Conservation (phyloP, 768 basidiomycete genomes). For the Chalciporus chontae region DNA sequence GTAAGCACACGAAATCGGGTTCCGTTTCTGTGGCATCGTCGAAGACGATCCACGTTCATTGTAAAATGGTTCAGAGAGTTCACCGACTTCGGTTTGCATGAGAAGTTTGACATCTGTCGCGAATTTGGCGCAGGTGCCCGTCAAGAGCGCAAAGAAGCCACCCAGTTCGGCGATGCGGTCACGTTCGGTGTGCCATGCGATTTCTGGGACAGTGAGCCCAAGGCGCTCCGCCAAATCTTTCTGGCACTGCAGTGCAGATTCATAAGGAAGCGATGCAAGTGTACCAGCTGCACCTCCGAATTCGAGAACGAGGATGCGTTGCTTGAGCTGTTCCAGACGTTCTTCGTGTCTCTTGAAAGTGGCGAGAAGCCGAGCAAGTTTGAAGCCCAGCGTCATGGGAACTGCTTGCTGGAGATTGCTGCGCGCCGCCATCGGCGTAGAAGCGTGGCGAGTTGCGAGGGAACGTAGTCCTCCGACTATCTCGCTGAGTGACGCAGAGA, state of each 20-base stretch:
- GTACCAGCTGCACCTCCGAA: slow-evolving; percentile 47
- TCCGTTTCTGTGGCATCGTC: slow-evolving; percentile 52
- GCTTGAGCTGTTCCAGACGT: slow-evolving; percentile 35
- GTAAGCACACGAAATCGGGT: slow-evolving; percentile 43
- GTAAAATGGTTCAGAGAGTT: slow-evolving; percentile 43
- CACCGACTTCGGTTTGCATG: slow-evolving; percentile 46
- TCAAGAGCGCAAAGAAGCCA: slow-evolving; percentile 41
- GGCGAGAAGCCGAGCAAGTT: slow-evolving; percentile 41
- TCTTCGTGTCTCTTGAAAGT: slow-evolving; percentile 41
- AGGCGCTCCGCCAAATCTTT: slow-evolving; percentile 17
- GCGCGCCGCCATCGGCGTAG: slow-evolving; percentile 43
- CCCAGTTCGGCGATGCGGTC: slow-evolving; percentile 43
- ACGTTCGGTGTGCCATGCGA: slow-evolving; percentile 40
- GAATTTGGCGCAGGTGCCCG: slow-evolving; percentile 45
- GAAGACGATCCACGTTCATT: slow-evolving; percentile 44
- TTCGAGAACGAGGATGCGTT: slow-evolving; percentile 39
- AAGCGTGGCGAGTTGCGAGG: slow-evolving; percentile 31
- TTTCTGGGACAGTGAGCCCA: slow-evolving; percentile 23
- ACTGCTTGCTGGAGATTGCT: slow-evolving; percentile 49
- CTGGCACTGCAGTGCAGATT: slow-evolving; percentile 29
- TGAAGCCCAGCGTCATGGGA: slow-evolving; percentile 46
- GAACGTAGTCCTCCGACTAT: slow-evolving; percentile 30
- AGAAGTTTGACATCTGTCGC: slow-evolving; percentile 43
- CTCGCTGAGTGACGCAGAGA: slow-evolving; percentile 26
- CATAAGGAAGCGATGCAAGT: slow-evolving; percentile 40